Base-by-base conservation (phyloP, 768 basidiomycete species). In the Leccinum barrowsii region DNA sequence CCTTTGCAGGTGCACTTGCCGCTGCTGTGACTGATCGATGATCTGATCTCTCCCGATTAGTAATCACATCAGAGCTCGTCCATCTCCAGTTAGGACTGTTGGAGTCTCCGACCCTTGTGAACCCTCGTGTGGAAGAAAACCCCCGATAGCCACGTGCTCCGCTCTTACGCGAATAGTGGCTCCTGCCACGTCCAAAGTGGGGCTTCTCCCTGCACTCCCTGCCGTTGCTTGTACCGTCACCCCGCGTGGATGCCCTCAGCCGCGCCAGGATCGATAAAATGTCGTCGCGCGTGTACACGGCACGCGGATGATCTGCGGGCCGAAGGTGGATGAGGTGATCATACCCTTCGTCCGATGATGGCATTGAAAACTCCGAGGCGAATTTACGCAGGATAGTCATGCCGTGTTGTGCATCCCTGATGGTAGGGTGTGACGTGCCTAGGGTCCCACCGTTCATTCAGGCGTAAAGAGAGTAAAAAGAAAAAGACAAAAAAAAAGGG, bases 371-470 rank as follows among this genome's bases (percentile, higher is more conserved):
- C 63, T 85, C 83, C 51, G 78, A 75, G 50, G 80, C 79, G 71
- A 93, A 90, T 54, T 82, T 82, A 59, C 81, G 76, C 56, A 92
- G 77, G n/a, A 91, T 74, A 35, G 76, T 73, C 65, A 86, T 65
- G 19, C 83, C 89, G 47, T 82, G 77, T 66, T 81, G 80, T 54
- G 80, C 77, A 62, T 72, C 78, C 61, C 76, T 84, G 72, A 93
- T 92, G 55, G 91, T 93, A 53, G 90, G 92, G 74, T 91, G 90
- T 51, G 74, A 77, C 35, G 78, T 79, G 64, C 90, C 90, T 92
- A 67, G 48, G 62, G 54, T 48, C 55, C 56, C 30, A 15, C n/a
- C 51, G 15, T 35, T 12, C 11, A 34, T 49, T n/a, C 15, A 28
- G 8, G 48, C 48, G 26, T 17, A 48, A 22, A 47, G 11, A 37